A percentile compares a stretch with the other conserved stretches of the same genome.
phyloP scores from a whole-genome alignment of 2,329 filamentous ascomycete genomes.

The Penicillium sp. region DNA sequence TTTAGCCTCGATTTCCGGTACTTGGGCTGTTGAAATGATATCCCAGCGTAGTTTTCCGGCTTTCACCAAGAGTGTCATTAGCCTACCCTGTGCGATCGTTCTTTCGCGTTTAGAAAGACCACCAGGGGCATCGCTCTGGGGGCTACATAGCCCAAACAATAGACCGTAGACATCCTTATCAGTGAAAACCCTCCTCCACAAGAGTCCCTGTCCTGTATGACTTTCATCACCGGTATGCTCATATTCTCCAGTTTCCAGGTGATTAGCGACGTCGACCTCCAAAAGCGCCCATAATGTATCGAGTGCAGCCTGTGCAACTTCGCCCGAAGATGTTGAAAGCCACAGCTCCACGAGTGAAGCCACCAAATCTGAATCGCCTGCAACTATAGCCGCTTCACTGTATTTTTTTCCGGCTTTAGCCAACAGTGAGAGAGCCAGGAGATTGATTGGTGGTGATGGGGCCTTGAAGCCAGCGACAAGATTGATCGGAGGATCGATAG shows the following conservation, averaged over 20 bases:
- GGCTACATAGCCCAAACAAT: conserved; percentile 56
- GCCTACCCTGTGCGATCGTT: conserved; percentile 59
- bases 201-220: conserved; percentile 48
- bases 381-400: conserved; percentile 58
- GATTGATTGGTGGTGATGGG: conserved; percentile 54
- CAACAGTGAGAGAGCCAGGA: conserved; percentile 55
- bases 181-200: conserved; percentile 62
- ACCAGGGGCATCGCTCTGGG: conserved; percentile 37
- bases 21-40: conserved; percentile 51
- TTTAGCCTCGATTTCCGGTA: conserved; percentile 51
- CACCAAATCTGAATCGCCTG: conserved; percentile 55
- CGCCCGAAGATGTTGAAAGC: conserved; percentile 56
- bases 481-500: conserved; percentile 50
- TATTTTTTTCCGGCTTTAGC: conserved; percentile 53
- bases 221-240: conserved; percentile 19
- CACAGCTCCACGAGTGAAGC: conserved; percentile 56
- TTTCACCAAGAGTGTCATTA: conserved; percentile 58
- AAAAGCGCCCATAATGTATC: conserved; percentile 54
- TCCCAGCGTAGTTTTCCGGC: conserved; percentile 56
- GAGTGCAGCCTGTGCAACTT: conserved; percentile 54
- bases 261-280: conserved; percentile 46
- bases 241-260: conserved; percentile 28
- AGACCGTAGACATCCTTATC: conserved; percentile 58
- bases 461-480: conserved; percentile 55
- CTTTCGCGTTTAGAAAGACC: conserved; percentile 51